A percentile compares a stretch with the other conserved stretches of the same genome.
Conservation (phyloP, 495 filamentous ascomycete species). For the Penicillium pulvis region DNA sequence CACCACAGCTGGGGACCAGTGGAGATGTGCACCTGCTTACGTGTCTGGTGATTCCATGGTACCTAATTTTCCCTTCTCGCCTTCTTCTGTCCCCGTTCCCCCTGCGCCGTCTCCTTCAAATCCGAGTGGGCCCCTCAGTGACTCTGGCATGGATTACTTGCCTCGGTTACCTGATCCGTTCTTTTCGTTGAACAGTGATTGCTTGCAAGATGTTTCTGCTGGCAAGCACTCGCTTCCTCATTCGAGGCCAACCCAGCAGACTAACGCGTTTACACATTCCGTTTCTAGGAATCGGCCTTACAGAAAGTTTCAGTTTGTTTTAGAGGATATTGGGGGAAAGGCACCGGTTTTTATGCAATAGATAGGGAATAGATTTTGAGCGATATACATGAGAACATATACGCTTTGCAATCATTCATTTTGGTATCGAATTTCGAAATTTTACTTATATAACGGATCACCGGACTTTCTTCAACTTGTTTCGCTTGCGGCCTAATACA, state of each 20-base stretch:
- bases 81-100: background rate
- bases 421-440: constrained; percentile 15
- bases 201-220: background rate
- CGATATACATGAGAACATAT: background rate
- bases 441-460: constrained; percentile 20
- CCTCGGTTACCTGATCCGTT: background rate
- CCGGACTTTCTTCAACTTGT: constrained; percentile 50
- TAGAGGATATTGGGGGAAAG: constrained; percentile 2
- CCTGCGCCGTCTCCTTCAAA: background rate
- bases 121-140: background rate
- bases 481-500: constrained; percentile 56
- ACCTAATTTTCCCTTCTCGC: background rate
- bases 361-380: background rate
- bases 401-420: constrained; percentile 5
- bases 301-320: background rate
- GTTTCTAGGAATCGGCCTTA: background rate
- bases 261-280: background rate
- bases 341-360: background rate
- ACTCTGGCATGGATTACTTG: background rate
- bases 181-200: background rate
- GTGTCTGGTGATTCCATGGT: background rate
- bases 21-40: background rate
- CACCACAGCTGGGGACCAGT: background rate
- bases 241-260: background rate
- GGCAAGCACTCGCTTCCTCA: background rate